A percentile compares a stretch with the other conserved stretches of the same genome.
phyloP scores from a whole-genome alignment of 306 rosid genomes.

The Lagenaria siceraria region DNA sequence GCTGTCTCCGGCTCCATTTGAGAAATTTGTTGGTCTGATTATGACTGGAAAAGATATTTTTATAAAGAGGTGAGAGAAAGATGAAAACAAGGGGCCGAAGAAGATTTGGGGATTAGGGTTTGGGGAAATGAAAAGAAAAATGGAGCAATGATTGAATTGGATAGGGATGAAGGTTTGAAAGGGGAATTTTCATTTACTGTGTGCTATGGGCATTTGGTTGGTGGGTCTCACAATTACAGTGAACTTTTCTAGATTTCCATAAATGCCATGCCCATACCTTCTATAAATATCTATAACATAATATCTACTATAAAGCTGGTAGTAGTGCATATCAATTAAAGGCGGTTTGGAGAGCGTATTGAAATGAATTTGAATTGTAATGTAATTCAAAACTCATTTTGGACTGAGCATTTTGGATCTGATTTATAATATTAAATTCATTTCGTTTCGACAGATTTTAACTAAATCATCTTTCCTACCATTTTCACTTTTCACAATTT shows the following conservation, averaged over 20 bases:
- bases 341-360: no score
- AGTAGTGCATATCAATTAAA: no score
- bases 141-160: not conserved
- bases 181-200: not conserved
- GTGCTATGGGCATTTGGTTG: not conserved
- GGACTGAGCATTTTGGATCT: no score
- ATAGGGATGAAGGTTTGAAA: not conserved
- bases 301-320: no score
- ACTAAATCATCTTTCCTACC: no score
- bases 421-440: no score
- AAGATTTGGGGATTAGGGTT: not conserved
- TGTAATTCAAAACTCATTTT: no score
- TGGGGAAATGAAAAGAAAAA: not conserved
- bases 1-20: slow-evolving; percentile 1
- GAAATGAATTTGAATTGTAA: no score
- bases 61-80: not conserved
- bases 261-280: not conserved
- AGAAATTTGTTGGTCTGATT: no score
- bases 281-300: not conserved
- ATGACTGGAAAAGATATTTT: not conserved
- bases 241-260: not conserved
- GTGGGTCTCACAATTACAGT: not conserved
- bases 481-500: no score
- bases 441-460: no score
- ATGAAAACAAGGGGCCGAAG: not conserved